Evolutionary conservation across 768 basidiomycete species (phyloP), one percentile per base, ranked within the genome.

Genomic region (Asterophora lycoperdoides): DNA sequence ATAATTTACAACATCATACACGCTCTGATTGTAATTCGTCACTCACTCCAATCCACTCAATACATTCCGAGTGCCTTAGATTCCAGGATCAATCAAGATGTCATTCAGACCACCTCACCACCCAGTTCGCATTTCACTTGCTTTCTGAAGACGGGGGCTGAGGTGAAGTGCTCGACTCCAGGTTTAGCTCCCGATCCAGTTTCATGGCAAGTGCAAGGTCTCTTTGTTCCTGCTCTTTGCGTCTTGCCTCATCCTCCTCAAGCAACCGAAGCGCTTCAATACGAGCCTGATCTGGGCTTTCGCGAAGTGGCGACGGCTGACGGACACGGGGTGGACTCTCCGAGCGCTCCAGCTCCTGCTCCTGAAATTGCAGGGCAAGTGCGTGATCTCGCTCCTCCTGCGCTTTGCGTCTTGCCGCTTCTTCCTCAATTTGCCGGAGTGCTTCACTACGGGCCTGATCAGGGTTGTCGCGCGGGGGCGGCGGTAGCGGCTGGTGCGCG

Each of bases 171-270:
- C 30, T 23, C 23, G 23, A 32, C 14, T 49, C 54, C 17, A 71
- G 44, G 63, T 81, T 81, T n/a, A 82, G 61, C 58, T 80, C 78
- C 33, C 72, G 60, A 57, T 82, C 81, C 13, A 82, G 61, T 61
- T 73, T 66, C 55, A 77, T 64, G 30, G 79, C 80, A 6, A 81
- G 62, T 59, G 78, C 78, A 48, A 67, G 54, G 58, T 77, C 75
- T 60, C 56, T 66, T 49, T 70, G 55, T 46, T 76, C 74, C 49
- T 75, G 76, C 26, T 63, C 67, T 47, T 65, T 64, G 19, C 65
- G 62, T 42, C 49, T 55, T 15, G 60, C 57, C 23, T 67, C 68
- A 41, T 70, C 73, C 54, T 68, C 58, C 60, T 79, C 72, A 48
- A 67, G 63, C 55, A 64, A 54, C 53, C 64, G 52, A 44, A 70